Evolutionary conservation across 768 basidiomycete genomes (phyloP).

Genomic region (Calocera viscosa): DNA sequence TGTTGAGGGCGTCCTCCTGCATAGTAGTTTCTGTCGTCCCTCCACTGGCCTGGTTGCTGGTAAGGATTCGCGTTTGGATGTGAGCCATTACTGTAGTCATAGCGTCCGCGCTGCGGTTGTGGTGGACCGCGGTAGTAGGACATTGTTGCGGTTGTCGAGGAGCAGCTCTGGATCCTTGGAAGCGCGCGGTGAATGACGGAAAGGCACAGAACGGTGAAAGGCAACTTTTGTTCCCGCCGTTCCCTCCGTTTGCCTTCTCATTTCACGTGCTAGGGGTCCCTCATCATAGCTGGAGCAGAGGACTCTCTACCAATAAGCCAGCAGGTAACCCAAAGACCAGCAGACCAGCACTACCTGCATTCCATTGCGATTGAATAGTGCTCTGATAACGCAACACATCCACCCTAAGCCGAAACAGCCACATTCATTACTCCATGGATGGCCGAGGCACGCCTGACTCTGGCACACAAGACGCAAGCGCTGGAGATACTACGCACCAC

Average conservation of each 20-base stretch:
- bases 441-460: not conserved
- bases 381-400: not conserved
- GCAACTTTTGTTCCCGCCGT: not conserved
- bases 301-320: no score
- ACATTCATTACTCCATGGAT: not conserved
- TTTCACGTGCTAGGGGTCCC: slow-evolving; percentile 7
- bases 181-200: not conserved
- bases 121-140: not conserved
- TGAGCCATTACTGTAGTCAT: not conserved
- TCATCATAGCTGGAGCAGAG: no score
- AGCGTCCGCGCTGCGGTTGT: not conserved
- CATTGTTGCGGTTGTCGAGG: not conserved
- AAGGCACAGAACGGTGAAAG: not conserved
- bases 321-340: no score
- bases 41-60: not conserved
- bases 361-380: no score
- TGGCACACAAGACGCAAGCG: not conserved
- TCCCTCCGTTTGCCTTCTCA: not conserved
- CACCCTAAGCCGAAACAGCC: not conserved
- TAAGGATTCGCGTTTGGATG: not conserved
- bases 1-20: not conserved
- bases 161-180: no score
- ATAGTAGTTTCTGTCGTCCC: not conserved
- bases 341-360: no score
- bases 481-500: not conserved